Evolutionary conservation across 2,329 filamentous ascomycete genomes (phyloP), one percentile per base, ranked within the genome.

Genomic region (Pseudomassariella vexata): DNA sequence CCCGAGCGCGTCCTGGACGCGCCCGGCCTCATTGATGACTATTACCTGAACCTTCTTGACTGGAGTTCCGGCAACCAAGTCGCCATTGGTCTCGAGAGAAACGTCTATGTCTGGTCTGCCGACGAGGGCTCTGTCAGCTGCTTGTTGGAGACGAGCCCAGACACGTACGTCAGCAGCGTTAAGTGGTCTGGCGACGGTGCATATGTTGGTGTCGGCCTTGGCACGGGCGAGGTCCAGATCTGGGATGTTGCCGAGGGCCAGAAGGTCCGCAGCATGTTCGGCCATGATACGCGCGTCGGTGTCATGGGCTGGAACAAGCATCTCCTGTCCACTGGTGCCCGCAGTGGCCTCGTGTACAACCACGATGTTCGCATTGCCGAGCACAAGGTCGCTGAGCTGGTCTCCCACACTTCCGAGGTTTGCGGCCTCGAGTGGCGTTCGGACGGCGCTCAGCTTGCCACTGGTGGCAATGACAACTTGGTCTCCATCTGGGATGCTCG

Each of bases 231-330:
- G 61, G 87, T 98, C 22, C 92, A 98, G 67, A 98, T 98, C 65
- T 98, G 92, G 90, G 92, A 96, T 52, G 90, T 95, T 18, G 85
- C 94, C 50, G 92, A 98, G 61, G 79, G 83, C 40, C 82, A 80
- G 54, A 96, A 96, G 75, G 82, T 98, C 38, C 89, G 92, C 59
- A 95, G 88, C 72, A 98, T 98, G 92, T 85, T 88, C 57, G 92
- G 92, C 39, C 92, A 98, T 56, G 90, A 96, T 54, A 90, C 87
- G 23, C 89, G 92, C 34, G 90, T 98, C 42, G 87, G 89, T 55
- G 90, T 95, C 44, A 95, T 96, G 89, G 87, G 89, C 53, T 98
- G 92, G 92, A 95, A 87, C 73, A 96, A 96, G 76, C 92, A 96
- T 65, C 79, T 94, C 36, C 76, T 98, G 32, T 96, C 92, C 23